Evolutionary conservation across 1,284 basidiomycete species (phyloP).

Genomic region (Papiliotrema laurentii): DNA sequence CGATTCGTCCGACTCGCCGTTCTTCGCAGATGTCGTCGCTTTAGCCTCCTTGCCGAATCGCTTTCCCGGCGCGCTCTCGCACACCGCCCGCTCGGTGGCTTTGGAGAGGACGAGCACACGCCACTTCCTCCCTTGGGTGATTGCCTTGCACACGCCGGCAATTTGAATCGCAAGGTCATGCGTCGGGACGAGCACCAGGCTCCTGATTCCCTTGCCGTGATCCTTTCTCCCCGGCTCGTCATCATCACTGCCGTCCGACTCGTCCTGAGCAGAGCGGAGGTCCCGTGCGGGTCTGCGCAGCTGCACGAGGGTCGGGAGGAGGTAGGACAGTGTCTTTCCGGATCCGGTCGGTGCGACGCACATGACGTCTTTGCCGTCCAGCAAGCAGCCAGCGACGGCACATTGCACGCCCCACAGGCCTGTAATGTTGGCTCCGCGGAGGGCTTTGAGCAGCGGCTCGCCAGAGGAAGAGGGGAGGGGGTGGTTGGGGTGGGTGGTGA

Average conservation of each 20-base stretch:
- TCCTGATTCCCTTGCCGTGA: constrained; percentile 51
- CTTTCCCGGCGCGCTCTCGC: constrained; percentile 34
- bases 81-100: constrained; percentile 55
- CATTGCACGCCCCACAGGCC: constrained; percentile 42
- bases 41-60: constrained; percentile 6
- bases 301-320: constrained; percentile 70
- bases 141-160: constrained; percentile 65
- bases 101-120: constrained; percentile 75
- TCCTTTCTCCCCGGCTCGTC: not conserved
- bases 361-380: constrained; percentile 69
- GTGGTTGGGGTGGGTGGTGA: constrained; percentile 21
- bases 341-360: constrained; percentile 93
- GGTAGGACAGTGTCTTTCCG: constrained; percentile 87
- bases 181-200: constrained; percentile 83
- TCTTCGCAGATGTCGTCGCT: not conserved
- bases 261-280: constrained; percentile 27
- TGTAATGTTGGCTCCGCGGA: constrained; percentile 23
- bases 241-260: not conserved
- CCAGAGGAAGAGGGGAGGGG: constrained; percentile 36
- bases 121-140: constrained; percentile 76
- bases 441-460: constrained; percentile 21
- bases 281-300: constrained; percentile 59
- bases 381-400: constrained; percentile 32
- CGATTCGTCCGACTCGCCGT: not conserved
- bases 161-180: constrained; percentile 97